Base-by-base conservation (phyloP, 805 yeast genomes). In the Scheffersomyces stipitis region DNA sequence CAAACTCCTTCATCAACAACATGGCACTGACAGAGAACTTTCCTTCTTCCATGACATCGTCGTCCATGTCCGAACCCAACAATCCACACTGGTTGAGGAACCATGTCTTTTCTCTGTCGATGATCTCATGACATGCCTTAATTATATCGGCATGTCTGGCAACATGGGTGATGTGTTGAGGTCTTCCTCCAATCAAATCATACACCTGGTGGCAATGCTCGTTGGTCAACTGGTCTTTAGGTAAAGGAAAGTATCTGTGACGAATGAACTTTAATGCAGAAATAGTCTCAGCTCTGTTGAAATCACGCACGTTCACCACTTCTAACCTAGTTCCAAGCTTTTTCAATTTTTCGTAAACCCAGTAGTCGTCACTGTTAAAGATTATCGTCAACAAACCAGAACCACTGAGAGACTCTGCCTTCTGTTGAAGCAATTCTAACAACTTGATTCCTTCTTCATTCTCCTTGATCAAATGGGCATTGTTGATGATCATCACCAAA, bases 21-120 rank as follows among this genome's bases (percentile, higher is more conserved):
- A 85, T 83, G 12, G 91, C 90, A 28, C 84, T 71, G 6, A 80
- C 66, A 2, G 88, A 71, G 49, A 85, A 85, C 56, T 85, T 86
- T 4, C 95, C 95, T 44, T 75, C 71, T 44, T 83, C 90, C 85
- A 85, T 83, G 5, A 86, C 95, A 61, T 86, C 95, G 51, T 86
- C 95, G 52, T 86, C 95, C 95, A 86, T 85, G 14, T 71, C 78
- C 45, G 70, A 72, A 2, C 95, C 95, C 7, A 86, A 59, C 10
- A 86, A 62, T 0, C 88, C 93, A 59, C 95, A 86, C 49, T 86
- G 87, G 52, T 84, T 86, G 45, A 86, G 67, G 45, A 86, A 83
- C 95, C 95, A 86, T 0, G 89, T 84, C 54, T 83, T 84, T 48
- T 86, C 95, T 6, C 83, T 66, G 54, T 86, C 93, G 38, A 86